These are phyloP conservation scores for Russula sp. DNA, from an alignment of 768 basidiomycete genomes.

Conservation along the genomic window DNA sequence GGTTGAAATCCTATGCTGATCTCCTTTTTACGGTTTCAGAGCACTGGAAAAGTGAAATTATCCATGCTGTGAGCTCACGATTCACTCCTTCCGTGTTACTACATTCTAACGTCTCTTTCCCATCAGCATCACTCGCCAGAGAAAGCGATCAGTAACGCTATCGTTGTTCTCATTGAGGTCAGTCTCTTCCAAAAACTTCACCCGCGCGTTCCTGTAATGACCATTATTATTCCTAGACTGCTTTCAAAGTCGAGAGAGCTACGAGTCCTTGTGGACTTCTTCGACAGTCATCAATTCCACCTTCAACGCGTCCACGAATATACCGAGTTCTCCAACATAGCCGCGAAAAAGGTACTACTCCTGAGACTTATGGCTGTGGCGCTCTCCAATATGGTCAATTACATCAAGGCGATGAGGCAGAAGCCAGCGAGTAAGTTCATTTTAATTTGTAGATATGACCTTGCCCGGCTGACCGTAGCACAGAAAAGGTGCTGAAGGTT, in stretches of 20 bases:
- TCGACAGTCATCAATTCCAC: neutral
- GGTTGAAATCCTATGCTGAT: neutral
- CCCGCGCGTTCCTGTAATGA: neutral
- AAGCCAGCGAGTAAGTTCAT: neutral
- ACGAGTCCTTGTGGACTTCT: neutral
- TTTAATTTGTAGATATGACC: neutral
- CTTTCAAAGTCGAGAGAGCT: neutral
- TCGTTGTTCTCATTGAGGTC: neutral
- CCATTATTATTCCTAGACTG: neutral
- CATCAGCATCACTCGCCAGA: neutral
- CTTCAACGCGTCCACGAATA: neutral
- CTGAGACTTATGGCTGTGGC: neutral
- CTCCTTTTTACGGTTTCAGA: neutral
- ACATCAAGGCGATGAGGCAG: slow-evolving; percentile 3
- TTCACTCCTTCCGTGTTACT: neutral
- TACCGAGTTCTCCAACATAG: neutral
- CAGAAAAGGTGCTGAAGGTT: neutral
- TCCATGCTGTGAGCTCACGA: neutral
- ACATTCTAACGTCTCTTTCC: neutral
- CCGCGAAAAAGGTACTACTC: neutral
- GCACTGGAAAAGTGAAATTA: slow-evolving; percentile 1
- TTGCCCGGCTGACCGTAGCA: neutral
- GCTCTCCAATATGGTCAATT: neutral
- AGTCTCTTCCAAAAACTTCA: neutral
- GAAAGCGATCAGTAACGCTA: neutral